A percentile compares a stretch with the other conserved stretches of the same genome.
Evolutionary conservation across 305 asterid species (phyloP).

Genomic region (Withania somnifera): DNA sequence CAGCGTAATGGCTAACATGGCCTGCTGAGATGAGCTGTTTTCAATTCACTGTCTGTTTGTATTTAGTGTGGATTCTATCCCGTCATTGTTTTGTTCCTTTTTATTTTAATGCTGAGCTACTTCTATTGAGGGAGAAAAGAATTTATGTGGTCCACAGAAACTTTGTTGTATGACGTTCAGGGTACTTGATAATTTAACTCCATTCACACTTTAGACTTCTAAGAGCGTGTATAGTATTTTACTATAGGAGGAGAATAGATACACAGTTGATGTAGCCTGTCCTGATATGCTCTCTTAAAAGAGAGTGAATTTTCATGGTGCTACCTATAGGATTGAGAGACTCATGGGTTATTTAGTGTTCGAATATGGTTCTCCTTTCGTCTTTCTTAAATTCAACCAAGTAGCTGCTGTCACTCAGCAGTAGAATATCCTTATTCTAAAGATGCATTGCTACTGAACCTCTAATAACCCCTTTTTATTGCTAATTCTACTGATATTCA

Average conservation of each 20-base stretch:
- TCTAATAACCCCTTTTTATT: background rate
- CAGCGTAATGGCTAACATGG: background rate
- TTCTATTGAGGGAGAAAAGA: background rate
- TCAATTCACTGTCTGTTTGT: too few relatives aligned
- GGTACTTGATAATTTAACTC: background rate
- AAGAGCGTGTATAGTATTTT: background rate
- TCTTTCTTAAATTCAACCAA: background rate
- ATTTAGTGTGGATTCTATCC: background rate
- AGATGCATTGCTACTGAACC: too few relatives aligned
- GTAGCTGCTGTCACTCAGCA: background rate
- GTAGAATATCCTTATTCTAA: background rate
- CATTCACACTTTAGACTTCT: background rate
- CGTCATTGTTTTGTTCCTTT: background rate
- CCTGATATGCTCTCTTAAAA: background rate
- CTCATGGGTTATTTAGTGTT: background rate
- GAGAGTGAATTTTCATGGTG: background rate
- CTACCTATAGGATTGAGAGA: background rate
- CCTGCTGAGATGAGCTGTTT: too few relatives aligned
- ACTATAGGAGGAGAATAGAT: background rate
- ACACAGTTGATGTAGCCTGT: background rate
- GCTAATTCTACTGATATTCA: too few relatives aligned
- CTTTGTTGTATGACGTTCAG: background rate
- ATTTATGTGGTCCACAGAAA: background rate
- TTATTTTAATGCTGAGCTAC: background rate
- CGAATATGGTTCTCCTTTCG: background rate